Evolutionary conservation across 495 filamentous ascomycete genomes (phyloP).

Genomic region (Trichoderma parareesei): DNA sequence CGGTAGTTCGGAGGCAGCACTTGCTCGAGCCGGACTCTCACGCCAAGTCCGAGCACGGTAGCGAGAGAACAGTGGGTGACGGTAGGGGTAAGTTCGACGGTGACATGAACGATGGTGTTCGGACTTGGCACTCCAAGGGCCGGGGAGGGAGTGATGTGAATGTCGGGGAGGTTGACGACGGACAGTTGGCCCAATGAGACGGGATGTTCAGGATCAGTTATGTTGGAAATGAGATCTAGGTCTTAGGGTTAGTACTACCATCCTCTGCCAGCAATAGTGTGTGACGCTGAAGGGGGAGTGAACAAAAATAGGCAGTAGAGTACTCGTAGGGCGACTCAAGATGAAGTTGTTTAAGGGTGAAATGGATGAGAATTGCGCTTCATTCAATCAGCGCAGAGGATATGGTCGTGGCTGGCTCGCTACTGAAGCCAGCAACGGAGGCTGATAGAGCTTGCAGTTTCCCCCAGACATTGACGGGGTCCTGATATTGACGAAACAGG

Average conservation of each 20-base stretch:
- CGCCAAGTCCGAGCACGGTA: conserved; percentile 91
- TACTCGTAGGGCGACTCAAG: not conserved
- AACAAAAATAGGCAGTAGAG: not conserved
- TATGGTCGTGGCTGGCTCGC: not conserved
- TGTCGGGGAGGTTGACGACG: conserved; percentile 90
- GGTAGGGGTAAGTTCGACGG: conserved; percentile 84
- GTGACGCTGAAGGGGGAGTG: not conserved
- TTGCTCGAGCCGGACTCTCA: conserved; percentile 84
- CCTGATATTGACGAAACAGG: not conserved
- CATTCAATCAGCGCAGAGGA: not conserved
- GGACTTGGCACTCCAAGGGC: conserved; percentile 36
- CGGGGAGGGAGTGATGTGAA: conserved; percentile 61
- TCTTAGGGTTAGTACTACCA: conserved; percentile 28
- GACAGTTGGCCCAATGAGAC: conserved; percentile 85
- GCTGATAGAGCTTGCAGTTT: not conserved
- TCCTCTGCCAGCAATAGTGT: not conserved
- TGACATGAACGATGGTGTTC: conserved; percentile 40
- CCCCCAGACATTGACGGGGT: not conserved
- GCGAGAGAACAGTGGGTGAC: conserved; percentile 95
- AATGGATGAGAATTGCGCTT: not conserved
- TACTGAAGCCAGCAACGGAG: not conserved
- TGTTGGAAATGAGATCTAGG: conserved; percentile 82
- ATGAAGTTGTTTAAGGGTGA: not conserved
- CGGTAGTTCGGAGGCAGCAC: conserved; percentile 87
- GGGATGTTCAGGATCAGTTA: conserved; percentile 94